Conservation (phyloP, 1,284 basidiomycete genomes). For the Malassezia equina region DNA sequence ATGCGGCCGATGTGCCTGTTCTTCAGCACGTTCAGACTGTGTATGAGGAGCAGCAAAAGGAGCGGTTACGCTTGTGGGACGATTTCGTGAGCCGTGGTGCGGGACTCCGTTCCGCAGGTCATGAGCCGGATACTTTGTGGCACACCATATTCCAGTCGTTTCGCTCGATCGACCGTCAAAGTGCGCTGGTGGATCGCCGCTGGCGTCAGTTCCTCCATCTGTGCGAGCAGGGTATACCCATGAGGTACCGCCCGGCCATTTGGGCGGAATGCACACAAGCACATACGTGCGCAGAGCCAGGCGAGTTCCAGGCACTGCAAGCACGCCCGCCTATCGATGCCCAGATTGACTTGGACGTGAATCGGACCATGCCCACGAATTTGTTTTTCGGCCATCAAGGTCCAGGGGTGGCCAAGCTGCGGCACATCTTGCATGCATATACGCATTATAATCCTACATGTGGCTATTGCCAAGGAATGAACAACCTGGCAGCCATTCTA, state of each 20-base stretch:
- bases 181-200: conserved; percentile 56
- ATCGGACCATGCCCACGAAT: conserved; percentile 69
- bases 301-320: conserved; percentile 75
- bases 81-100: conserved; percentile 58
- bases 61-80: conserved; percentile 75
- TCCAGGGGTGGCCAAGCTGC: conserved; percentile 78
- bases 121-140: conserved; percentile 29
- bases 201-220: conserved; percentile 68
- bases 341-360: conserved; percentile 92
- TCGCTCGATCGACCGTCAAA: conserved; percentile 53
- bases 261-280: conserved; percentile 89
- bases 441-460: conserved; percentile 57
- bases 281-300: conserved; percentile 80
- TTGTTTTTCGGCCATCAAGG: conserved; percentile 94
- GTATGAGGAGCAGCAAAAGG: conserved; percentile 70
- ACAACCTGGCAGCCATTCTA: conserved; percentile 82
- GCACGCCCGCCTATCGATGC: conserved; percentile 52
- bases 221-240: conserved; percentile 72
- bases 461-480: conserved; percentile 61
- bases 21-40: conserved; percentile 72
- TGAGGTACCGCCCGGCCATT: conserved; percentile 69
- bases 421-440: conserved; percentile 79
- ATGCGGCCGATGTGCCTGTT: conserved; percentile 49
- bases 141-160: conserved; percentile 49
- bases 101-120: conserved; percentile 18